phyloP scores from a whole-genome alignment of 2,329 filamentous ascomycete species.

The Cryphonectria nitschkei region DNA sequence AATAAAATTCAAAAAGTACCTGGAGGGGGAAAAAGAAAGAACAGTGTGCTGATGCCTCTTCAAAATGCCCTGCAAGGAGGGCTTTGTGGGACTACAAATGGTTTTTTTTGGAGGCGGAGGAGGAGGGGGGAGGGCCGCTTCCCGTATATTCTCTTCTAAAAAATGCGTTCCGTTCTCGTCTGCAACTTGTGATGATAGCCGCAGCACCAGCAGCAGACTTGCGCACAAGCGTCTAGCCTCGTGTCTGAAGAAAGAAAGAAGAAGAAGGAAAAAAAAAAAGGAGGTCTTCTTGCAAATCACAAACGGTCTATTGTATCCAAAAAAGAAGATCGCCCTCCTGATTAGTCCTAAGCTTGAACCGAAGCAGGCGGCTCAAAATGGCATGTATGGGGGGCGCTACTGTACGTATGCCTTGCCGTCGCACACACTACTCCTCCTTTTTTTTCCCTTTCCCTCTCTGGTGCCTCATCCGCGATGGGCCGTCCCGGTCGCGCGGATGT shows the following conservation, averaged over 20 bases:
- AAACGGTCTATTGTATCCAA: too few relatives aligned
- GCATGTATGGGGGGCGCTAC: not conserved
- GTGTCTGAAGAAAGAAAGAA: not conserved
- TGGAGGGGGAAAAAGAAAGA: not conserved
- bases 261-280: too few relatives aligned
- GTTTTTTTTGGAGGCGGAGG: too few relatives aligned
- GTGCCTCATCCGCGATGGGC: slow-evolving; percentile 14
- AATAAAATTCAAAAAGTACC: too few relatives aligned
- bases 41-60: not conserved
- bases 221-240: not conserved
- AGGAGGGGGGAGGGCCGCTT: too few relatives aligned
- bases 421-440: not conserved
- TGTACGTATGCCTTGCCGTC: not conserved
- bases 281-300: too few relatives aligned
- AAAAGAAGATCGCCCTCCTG: too few relatives aligned
- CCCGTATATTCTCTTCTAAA: not conserved
- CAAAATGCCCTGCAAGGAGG: too few relatives aligned
- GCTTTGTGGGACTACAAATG: too few relatives aligned
- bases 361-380: not conserved
- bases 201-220: not conserved
- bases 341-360: not conserved
- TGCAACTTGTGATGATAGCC: not conserved
- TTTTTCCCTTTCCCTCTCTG: not conserved
- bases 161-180: not conserved
- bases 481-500: not conserved